Evolutionary conservation across 371 early-diverging fungal genomes (phyloP).

Genomic region (Mucor sp.): DNA sequence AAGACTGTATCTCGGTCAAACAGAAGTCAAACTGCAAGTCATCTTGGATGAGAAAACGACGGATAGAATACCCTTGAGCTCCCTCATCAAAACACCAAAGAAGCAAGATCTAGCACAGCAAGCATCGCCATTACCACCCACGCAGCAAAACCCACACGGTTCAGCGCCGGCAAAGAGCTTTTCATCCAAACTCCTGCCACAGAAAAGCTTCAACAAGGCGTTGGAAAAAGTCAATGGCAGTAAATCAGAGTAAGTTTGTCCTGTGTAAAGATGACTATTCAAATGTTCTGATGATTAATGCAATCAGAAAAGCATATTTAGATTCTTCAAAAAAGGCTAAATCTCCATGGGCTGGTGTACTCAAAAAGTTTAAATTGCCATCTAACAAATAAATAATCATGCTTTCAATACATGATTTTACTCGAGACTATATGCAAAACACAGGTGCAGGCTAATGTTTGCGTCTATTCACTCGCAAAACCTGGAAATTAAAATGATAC

Average conservation of each 20-base stretch:
- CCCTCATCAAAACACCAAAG: background rate
- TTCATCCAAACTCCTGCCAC: background rate
- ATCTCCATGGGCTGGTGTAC: background rate
- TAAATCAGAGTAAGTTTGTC: background rate
- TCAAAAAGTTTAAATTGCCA: background rate
- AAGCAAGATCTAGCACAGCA: background rate
- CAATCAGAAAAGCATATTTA: background rate
- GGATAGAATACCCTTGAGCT: background rate
- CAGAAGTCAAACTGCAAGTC: constrained; percentile 10
- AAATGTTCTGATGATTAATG: background rate
- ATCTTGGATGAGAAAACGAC: background rate
- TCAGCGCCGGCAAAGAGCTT: background rate
- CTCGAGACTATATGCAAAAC: too few species aligned
- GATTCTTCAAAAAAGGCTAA: constrained; percentile 1
- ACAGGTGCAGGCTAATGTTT: too few species aligned
- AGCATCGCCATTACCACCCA: background rate
- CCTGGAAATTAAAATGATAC: too few species aligned
- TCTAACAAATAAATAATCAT: background rate
- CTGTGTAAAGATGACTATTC: background rate
- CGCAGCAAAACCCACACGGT: background rate
- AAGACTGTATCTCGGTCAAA: constrained; percentile 12
- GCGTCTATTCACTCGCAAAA: too few species aligned
- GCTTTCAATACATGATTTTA: too few species aligned
- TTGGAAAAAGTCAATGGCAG: background rate
- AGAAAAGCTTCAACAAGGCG: background rate